Evolutionary conservation across 75 land plant genomes (phyloP), one percentile per base, ranked within the genome.

Genomic region (Picea sitchensis): DNA sequence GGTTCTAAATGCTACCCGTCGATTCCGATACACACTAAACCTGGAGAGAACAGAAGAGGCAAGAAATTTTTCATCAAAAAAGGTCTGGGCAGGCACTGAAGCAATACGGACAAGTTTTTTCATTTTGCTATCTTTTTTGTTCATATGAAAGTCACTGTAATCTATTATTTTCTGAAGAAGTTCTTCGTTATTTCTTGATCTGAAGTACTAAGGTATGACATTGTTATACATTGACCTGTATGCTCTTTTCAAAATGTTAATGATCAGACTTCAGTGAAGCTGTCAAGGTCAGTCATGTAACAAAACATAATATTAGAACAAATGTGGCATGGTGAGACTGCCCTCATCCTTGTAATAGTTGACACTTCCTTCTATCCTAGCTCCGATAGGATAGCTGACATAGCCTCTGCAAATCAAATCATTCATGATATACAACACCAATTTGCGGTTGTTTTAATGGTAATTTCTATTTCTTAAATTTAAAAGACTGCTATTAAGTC

Each of bases 1-100:
- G 59, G 80, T 61, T 14, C 75, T 83, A 18, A 83, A 83, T 79
- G 84, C 82, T 47, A 75, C 84, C 15, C 82, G 82, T 11, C 62
- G 84, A 32, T 83, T 83, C 73, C 82, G 84, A 5, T 83, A 83
- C 65, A 80, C 82, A 77, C 23, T 61, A 36, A 54, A 68, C 72
- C 72, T 68, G 72, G 72, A 77, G 58, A 17, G 14, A 34, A 31
- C 13, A 23, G 78, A 59, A 61, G 61, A 77, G 34, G 60, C 41
- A 36, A 77, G 65, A 58, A 51, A 56, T 23, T 32, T 59, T 26
- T 18, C 59, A 13, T 61, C 63, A 36, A 77, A 34, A 77, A 77
- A 31, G 44, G n/a, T 77, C 72, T 36, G 72, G 20, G 44, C 72
- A 68, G 44, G 72, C 72, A 68, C 72, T 68, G 44, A 68, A 68